Evolutionary conservation across 768 basidiomycete genomes (phyloP).

Genomic region (Termitomyces sp.): DNA sequence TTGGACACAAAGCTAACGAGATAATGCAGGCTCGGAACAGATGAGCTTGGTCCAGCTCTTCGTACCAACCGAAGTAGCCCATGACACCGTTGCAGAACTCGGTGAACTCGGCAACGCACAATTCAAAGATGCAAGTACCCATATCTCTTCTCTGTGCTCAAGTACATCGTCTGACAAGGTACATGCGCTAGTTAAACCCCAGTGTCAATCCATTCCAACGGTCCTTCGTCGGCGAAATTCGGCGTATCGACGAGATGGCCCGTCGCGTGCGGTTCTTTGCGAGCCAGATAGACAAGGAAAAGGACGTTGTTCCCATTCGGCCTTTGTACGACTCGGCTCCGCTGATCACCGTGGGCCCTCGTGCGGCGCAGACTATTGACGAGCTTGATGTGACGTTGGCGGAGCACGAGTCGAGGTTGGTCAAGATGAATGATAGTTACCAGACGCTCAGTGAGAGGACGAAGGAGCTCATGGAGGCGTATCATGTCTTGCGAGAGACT

Average conservation of each 20-base stretch:
- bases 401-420: slow-evolving; percentile 81
- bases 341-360: slow-evolving; percentile 84
- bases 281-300: slow-evolving; percentile 81
- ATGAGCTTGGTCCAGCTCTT: slow-evolving; percentile 98
- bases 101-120: slow-evolving; percentile 95
- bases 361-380: slow-evolving; percentile 90
- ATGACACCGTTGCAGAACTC: slow-evolving; percentile 92
- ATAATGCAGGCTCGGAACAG: slow-evolving; percentile 78
- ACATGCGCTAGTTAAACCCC: slow-evolving; percentile 71
- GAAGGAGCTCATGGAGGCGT: slow-evolving; percentile 85
- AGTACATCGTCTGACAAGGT: slow-evolving; percentile 1
- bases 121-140: slow-evolving; percentile 78
- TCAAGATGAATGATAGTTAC: slow-evolving; percentile 92
- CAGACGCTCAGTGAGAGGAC: slow-evolving; percentile 81
- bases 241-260: slow-evolving; percentile 93
- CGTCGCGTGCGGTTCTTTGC: slow-evolving; percentile 90
- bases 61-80: slow-evolving; percentile 94
- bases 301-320: slow-evolving; percentile 75
- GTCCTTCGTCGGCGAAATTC: slow-evolving; percentile 94
- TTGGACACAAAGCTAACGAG: background rate
- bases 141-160: background rate
- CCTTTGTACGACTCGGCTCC: slow-evolving; percentile 84
- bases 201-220: slow-evolving; percentile 97
- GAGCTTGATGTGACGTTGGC: slow-evolving; percentile 84
- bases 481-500: slow-evolving; percentile 92